These are phyloP conservation scores for Sporothrix curviconia DNA, from an alignment of 2,329 filamentous ascomycete genomes.

Conservation along the genomic window DNA sequence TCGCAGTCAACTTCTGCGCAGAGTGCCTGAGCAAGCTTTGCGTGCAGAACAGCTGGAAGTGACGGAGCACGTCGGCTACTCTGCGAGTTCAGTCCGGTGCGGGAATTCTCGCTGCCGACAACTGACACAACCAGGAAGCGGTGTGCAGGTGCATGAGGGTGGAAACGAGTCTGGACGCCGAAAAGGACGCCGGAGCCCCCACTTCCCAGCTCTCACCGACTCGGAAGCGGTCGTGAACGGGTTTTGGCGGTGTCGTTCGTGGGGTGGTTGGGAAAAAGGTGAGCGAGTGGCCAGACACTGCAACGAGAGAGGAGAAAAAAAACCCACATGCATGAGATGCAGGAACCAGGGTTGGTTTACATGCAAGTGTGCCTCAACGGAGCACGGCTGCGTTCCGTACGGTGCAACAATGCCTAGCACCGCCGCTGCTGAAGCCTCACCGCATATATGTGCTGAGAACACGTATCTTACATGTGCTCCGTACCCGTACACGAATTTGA, in stretches of 20 bases:
- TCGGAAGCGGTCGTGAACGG: neutral
- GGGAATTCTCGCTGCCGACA: too few relatives aligned
- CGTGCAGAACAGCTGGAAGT: too few relatives aligned
- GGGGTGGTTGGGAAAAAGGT: neutral
- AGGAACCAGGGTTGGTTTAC: conserved; percentile 9
- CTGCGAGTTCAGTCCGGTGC: too few relatives aligned
- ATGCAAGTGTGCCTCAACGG: neutral
- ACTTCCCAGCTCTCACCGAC: neutral
- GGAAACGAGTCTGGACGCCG: neutral
- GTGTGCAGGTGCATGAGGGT: neutral
- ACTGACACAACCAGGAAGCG: neutral
- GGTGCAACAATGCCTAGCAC: too few relatives aligned
- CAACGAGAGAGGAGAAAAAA: neutral
- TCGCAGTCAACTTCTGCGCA: too few relatives aligned
- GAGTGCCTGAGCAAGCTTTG: too few relatives aligned
- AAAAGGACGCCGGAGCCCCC: neutral
- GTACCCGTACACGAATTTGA: neutral
- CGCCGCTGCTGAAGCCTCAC: neutral
- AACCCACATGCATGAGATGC: conserved; percentile 10
- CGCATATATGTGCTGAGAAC: too few relatives aligned
- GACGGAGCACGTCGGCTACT: too few relatives aligned
- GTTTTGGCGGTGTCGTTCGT: conserved; percentile 7
- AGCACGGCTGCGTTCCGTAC: neutral
- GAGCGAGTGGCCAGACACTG: neutral
- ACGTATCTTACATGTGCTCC: too few relatives aligned